Evolutionary conservation across 2,329 filamentous ascomycete species (phyloP).

Genomic region (Ophiostoma triangulosporum): DNA sequence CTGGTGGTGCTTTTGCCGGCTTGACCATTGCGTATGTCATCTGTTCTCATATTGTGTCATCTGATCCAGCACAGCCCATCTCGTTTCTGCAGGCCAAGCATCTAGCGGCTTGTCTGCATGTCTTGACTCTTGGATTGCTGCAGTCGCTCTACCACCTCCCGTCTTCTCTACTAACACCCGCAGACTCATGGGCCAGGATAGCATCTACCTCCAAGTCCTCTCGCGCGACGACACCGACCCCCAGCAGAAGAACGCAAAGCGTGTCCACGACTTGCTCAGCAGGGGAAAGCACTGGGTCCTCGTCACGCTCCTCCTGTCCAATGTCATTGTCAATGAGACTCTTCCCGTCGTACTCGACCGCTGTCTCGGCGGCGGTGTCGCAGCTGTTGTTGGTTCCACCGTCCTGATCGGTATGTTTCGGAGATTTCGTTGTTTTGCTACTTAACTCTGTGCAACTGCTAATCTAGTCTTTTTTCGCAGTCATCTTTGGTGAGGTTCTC

Average conservation of each 20-base stretch:
- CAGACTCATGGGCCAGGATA: slow-evolving; percentile 61
- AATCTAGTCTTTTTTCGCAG: slow-evolving; percentile 33
- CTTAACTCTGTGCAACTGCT: background rate
- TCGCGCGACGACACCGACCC: slow-evolving; percentile 68
- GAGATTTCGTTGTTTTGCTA: background rate
- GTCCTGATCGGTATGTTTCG: slow-evolving; percentile 66
- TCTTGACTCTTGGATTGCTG: background rate
- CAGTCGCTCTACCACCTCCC: background rate
- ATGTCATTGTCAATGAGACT: slow-evolving; percentile 96
- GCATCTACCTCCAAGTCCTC: slow-evolving; percentile 93
- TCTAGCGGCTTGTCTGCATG: background rate
- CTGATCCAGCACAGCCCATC: background rate
- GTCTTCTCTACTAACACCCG: background rate
- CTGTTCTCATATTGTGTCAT: too few relatives aligned
- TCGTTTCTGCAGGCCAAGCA: background rate
- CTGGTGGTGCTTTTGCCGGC: slow-evolving; percentile 87
- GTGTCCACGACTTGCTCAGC: slow-evolving; percentile 66
- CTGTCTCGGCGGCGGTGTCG: slow-evolving; percentile 86
- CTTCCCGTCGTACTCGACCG: slow-evolving; percentile 89
- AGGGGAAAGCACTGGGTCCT: slow-evolving; percentile 97
- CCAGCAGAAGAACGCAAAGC: slow-evolving; percentile 75
- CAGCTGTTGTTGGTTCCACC: slow-evolving; percentile 85
- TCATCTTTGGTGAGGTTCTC: slow-evolving; percentile 95
- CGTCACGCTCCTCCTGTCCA: slow-evolving; percentile 83
- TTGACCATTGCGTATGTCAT: slow-evolving; percentile 66